phyloP scores from a whole-genome alignment of 441 rosid genomes.

The Jatropha multifida region DNA sequence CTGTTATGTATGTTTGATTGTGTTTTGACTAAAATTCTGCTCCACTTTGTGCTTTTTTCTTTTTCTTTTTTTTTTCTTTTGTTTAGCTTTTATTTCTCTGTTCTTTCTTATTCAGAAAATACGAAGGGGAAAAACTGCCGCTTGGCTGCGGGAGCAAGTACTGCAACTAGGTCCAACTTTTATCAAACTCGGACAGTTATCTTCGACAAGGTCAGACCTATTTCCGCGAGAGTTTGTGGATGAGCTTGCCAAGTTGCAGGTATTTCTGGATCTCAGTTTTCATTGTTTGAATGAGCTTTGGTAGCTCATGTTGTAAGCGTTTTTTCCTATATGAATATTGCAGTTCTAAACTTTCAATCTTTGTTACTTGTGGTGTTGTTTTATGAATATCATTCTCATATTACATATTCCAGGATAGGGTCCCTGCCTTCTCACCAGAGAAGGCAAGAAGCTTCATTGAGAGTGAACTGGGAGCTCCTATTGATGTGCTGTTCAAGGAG shows the following conservation, averaged over 20 bases:
- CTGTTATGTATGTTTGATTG: background rate
- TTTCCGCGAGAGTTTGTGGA: slow-evolving; percentile 89
- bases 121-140: slow-evolving; percentile 70
- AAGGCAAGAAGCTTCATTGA: slow-evolving; percentile 73
- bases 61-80: background rate
- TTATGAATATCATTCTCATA: slow-evolving; percentile 4
- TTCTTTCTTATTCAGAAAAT: slow-evolving; percentile 49
- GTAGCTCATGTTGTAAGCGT: background rate
- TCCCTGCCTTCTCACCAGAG: slow-evolving; percentile 87
- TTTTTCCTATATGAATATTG: background rate
- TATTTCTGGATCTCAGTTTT: slow-evolving; percentile 27
- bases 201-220: slow-evolving; percentile 90
- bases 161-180: slow-evolving; percentile 98
- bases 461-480: slow-evolving; percentile 79
- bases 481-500: slow-evolving; percentile 60
- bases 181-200: slow-evolving; percentile 91
- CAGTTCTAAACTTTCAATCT: background rate
- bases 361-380: slow-evolving; percentile 10
- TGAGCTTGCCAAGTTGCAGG: slow-evolving; percentile 97
- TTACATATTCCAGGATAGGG: slow-evolving; percentile 60
- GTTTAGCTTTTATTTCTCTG: slow-evolving; percentile 18
- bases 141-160: slow-evolving; percentile 84
- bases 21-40: background rate
- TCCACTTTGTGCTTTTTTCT: background rate
- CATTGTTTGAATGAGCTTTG: slow-evolving; percentile 8